Evolutionary conservation across 805 yeast species (phyloP), one percentile per base, ranked within the genome.

Genomic region (Starmerella floricola): DNA sequence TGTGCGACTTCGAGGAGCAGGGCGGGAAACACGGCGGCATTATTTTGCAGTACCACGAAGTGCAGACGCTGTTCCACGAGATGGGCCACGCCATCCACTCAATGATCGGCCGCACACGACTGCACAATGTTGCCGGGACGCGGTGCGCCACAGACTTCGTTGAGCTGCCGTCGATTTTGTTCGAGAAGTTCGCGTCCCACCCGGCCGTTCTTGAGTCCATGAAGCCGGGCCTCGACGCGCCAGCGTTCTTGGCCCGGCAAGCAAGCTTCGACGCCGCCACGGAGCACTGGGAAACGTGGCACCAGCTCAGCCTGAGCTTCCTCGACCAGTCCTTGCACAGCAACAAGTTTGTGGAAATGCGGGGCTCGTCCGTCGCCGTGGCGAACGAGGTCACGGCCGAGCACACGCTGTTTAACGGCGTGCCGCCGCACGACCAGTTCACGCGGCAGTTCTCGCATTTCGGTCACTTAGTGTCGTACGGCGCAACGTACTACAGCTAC

Each of bases 71-170:
- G 16, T 91, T 91, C 65, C 98, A 91, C 62, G 98, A 91, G 62
- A 86, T 91, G 95, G 98, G 98, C 1, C 98, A 91, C 61, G 97
- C 97, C 1, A 81, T 91, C 74, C 98, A 91, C 60, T 84, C 96
- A 2, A 88, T 91, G 95, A 64, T 91, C 17, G 98, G 97, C 0
- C 71, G 88, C 48, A 91, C 98, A 0, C 69, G 78, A 33, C 63
- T 88, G 40, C 98, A 91, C 58, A 91, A 86, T 58, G 79, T 88
- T 8, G 78, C 93, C 27, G 98, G 98, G 3, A 91, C 98, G 0
- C 70, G 98, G 45, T 88, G 97, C 59, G 81, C 84, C 4, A 84
- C 97, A 0, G 98, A 91, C 60, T 91, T 91, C 63, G 98, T 91
- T 15, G 98, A 91, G 60, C 64, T 91, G 34, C 98, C 98, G 1